Conservation (phyloP, 768 basidiomycete genomes). For the Hericium erinaceus region DNA sequence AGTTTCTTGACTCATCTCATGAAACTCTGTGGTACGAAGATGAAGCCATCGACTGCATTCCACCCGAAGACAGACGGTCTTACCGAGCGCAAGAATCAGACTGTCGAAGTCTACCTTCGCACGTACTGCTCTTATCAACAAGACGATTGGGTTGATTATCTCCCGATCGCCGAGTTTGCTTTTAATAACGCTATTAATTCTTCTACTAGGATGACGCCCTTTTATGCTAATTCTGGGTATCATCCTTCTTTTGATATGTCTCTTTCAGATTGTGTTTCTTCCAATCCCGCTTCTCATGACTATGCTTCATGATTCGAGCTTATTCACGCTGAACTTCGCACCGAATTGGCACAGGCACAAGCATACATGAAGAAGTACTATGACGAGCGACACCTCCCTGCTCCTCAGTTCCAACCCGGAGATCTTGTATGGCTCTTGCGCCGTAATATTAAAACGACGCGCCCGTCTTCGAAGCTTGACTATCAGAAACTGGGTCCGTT, state of each 20-base stretch:
- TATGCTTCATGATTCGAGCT: background rate
- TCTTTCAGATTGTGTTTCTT: constrained; percentile 12
- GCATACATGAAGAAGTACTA: constrained; percentile 4
- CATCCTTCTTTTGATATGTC: constrained; percentile 5
- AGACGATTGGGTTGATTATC: constrained; percentile 32
- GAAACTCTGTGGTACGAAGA: constrained; percentile 1
- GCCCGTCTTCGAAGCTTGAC: background rate
- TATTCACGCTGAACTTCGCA: constrained; percentile 12
- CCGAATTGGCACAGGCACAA: constrained; percentile 12
- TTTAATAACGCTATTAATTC: constrained; percentile 29
- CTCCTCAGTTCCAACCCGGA: constrained; percentile 7
- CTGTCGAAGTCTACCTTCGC: constrained; percentile 29
- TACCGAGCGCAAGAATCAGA: constrained; percentile 29
- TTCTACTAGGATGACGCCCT: constrained; percentile 17
- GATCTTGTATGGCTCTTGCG: constrained; percentile 15
- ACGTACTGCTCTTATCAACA: constrained; percentile 29
- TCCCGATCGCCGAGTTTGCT: constrained; percentile 32
- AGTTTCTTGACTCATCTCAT: constrained; percentile 1
- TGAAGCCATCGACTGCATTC: constrained; percentile 27
- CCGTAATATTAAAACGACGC: constrained; percentile 3
- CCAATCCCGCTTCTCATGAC: constrained; percentile 10
- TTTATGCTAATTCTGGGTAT: constrained; percentile 11
- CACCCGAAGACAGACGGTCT: constrained; percentile 36
- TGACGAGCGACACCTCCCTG: background rate
- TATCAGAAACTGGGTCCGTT: constrained; percentile 1